Base-by-base conservation (phyloP, 495 filamentous ascomycete genomes). In the Jackrogersella multiformis region DNA sequence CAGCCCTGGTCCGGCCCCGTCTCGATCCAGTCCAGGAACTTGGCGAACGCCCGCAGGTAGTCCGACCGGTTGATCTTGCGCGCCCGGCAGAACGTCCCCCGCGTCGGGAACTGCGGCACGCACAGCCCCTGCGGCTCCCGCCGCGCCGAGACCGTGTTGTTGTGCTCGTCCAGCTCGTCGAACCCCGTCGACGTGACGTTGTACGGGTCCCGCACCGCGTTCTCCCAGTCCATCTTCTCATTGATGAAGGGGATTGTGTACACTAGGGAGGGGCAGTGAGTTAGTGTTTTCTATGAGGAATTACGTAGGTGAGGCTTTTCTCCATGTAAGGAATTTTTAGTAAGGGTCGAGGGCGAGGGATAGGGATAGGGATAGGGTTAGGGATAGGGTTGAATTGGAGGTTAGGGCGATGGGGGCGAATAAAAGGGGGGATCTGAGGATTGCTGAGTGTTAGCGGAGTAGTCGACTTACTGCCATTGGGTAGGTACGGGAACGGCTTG, bases 1-100 rank as follows among this genome's bases (percentile, higher is more conserved):
- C 58, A 63, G 15, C 65, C 65, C 35, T 34, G 39, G 65, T 68
- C 65, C 5, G 65, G 65, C 30, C 65, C 65, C 0, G 7, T 49
- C 20, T 58, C 38, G 58, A 68, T 55, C 65, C 65, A 68, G 52
- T 63, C 36, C n/a, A 68, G 20, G 65, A 36, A 68, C 30, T 41
- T 41, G n/a, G 65, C 38, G 53, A 35, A 54, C 32, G 65, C 65
- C 6, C 58, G 53, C 23, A 58, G 26, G 65, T 63, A 68, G 53
- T 68, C 65, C 0, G 18, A 0, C 3, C 65, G 65, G 0, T 5
- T 2, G 45, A 68, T 41, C 23, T 3, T 9, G 9, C 65, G 65
- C 16, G 15, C 10, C 20, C 65, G 65, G 46, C 65, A 68, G 6
- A 7, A 2, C 12, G 65, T 68, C 45, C 36, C 38, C 21, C 65